These are phyloP conservation scores for Cadophora gregata DNA, from an alignment of 2,329 filamentous ascomycete species.

Conservation along the genomic window DNA sequence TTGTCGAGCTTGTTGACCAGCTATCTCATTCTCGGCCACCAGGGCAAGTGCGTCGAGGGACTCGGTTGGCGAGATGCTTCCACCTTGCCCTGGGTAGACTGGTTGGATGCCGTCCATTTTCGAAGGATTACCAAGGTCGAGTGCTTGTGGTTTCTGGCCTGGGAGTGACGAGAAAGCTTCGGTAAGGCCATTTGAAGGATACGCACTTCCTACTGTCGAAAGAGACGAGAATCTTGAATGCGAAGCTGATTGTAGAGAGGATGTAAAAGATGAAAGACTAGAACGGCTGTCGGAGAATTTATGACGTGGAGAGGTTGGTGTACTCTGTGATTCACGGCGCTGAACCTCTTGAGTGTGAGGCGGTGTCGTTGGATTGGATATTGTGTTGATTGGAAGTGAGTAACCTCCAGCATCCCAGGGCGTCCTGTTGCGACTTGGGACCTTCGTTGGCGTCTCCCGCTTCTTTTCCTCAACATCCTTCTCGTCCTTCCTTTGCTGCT, in stretches of 20 bases:
- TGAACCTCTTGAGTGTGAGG: slow-evolving; percentile 30
- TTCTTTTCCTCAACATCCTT: slow-evolving; percentile 30
- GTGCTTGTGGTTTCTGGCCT: slow-evolving; percentile 17
- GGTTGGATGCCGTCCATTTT: slow-evolving; percentile 7
- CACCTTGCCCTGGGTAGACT: slow-evolving; percentile 1
- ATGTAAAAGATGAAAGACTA: slow-evolving; percentile 44
- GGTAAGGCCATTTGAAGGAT: slow-evolving; percentile 20
- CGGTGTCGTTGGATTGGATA: slow-evolving; percentile 30
- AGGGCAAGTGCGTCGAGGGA: slow-evolving; percentile 37
- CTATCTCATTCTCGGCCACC: slow-evolving; percentile 36
- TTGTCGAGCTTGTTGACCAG: slow-evolving; percentile 20
- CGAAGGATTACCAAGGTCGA: slow-evolving; percentile 15
- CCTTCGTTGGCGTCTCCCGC: slow-evolving; percentile 25
- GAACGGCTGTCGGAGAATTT: slow-evolving; percentile 44
- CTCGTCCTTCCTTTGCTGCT: slow-evolving; percentile 35
- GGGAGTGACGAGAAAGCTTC: slow-evolving; percentile 21
- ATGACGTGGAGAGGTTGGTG: slow-evolving; percentile 39
- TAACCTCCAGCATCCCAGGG: slow-evolving; percentile 47
- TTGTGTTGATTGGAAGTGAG: slow-evolving; percentile 43
- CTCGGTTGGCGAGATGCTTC: slow-evolving; percentile 36
- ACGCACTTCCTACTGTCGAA: slow-evolving; percentile 40
- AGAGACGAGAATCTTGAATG: slow-evolving; percentile 45
- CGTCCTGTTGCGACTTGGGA: slow-evolving; percentile 41
- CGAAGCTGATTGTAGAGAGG: slow-evolving; percentile 40
- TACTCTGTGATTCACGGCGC: slow-evolving; percentile 35